Evolutionary conservation across 164 flowering plant species (phyloP), one percentile per base, ranked within the genome.

Genomic region (Dillenia suffruticosa): DNA sequence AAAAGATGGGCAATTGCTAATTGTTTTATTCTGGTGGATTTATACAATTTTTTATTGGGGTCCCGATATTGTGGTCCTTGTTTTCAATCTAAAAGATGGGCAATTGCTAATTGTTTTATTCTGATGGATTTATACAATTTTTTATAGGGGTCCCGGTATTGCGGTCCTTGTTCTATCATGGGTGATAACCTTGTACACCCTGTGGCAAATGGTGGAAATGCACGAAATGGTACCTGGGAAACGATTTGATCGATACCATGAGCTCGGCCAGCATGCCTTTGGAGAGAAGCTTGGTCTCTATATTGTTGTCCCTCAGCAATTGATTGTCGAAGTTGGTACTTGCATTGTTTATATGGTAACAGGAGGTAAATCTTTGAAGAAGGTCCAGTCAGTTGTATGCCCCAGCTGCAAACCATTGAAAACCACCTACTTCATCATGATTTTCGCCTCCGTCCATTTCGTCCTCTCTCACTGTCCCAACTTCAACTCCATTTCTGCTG

Each of bases 171-270:
- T 78, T 14, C 8, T 77, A 54, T 82, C 86, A 57, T 82, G 84
- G 84, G 14, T 82, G 9, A 75, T 82, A 49, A 82, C 86, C 1
- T 54, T 82, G 10, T 82, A 77, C 72, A 82, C 86, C 0, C 69
- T 82, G 6, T 82, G 86, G 86, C 84, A 82, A 72, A 82, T 82
- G 84, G 86, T 82, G 12, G 79, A 82, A 72, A 80, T 82, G 86
- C 86, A 82, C 12, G 86, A 82, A 63, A 76, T 80, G 74, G 79
- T 78, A 7, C 82, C 86, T 0, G 86, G 84, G 5, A 78, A 69
- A 71, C 53, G 84, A 9, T 78, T 82, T 12, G 86, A 80, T 43
- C 62, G 84, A 59, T 82, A 82, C 76, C 86, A 82, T 44, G 84
- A 82, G 68, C 68, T 82, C 0, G 86, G 84, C 0, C 86, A 80